Evolutionary conservation across 768 basidiomycete genomes (phyloP).

Genomic region (Russula olivacea): DNA sequence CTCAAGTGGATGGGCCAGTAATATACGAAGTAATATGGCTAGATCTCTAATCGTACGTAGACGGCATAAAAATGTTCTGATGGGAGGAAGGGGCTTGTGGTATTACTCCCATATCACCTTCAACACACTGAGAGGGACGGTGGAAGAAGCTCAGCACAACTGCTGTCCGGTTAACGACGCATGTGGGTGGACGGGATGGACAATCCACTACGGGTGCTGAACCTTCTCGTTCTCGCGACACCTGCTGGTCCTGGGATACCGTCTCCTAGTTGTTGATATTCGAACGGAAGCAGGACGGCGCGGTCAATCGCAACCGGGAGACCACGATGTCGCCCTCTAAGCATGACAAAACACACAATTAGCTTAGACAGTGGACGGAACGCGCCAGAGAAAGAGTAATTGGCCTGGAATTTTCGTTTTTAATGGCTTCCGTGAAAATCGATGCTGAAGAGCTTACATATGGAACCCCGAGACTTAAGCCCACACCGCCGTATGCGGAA

Average conservation of each 20-base stretch:
- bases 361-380: conserved; percentile 81
- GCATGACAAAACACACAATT: conserved; percentile 82
- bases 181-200: not conserved
- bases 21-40: not conserved
- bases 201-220: not conserved
- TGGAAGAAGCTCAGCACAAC: not conserved
- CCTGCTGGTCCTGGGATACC: not conserved
- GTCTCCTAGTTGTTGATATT: conserved; percentile 34
- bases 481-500: conserved; percentile 85
- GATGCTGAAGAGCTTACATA: conserved; percentile 43
- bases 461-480: conserved; percentile 85
- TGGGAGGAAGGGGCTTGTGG: not conserved
- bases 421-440: conserved; percentile 13
- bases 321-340: conserved; percentile 88
- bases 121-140: not conserved
- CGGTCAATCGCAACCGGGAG: conserved; percentile 85
- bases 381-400: conserved; percentile 76
- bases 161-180: not conserved
- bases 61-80: no score
- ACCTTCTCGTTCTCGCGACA: conserved; percentile 2
- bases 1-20: not conserved
- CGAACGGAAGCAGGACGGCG: conserved; percentile 73
- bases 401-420: conserved; percentile 44
- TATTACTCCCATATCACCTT: not conserved
- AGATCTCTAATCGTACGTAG: not conserved